Evolutionary conservation across 768 basidiomycete genomes (phyloP), one percentile per base, ranked within the genome.

Genomic region (Boletus sp.): DNA sequence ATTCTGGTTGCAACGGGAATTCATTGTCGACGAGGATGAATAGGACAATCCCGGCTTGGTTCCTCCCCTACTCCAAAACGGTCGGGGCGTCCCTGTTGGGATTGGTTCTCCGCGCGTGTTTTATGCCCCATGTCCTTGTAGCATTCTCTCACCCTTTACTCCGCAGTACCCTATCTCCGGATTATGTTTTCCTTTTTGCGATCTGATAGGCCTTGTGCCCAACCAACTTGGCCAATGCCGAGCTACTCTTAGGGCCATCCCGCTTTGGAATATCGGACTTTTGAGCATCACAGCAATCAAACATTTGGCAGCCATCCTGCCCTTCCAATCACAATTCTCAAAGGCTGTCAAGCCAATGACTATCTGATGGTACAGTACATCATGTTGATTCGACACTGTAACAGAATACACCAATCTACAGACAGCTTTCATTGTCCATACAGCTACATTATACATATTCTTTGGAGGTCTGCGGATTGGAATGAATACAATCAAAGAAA

Each of bases 1-100:
- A 1, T 64, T 70, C 30, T 70, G 70, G 70, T 33, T 70, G 59
- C 56, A 61, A 46, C 66, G 69, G 5, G 58, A 63, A 35, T 25
- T 57, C 33, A 41, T 64, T 9, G 39, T 63, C 7, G 62, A 67
- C 6, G 70, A 60, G 32, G 63, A 71, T n/a, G 68, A 60, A 14
- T 58, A 62, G 32, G 27, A 4, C 27, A 11, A 30, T 17, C 2
- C 25, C 19, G 29, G 19, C 23, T 35, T n/a, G 5, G 13, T 17
- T 49, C 15, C 17, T 42, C 25, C 17, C 27, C 37, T 8, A 15
- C 11, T 25, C 23, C 7, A 37, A 30, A 13, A 11, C 3, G 17
- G 19, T 42, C 37, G 19, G 14, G 23, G 30, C 21, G 2, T 10
- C 33, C 25, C 11, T 15, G 10, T 25, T 7, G 47, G 19, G 29